These are phyloP conservation scores for Euphorbia peplus DNA, from an alignment of 345 rosid species.

Conservation along the genomic window DNA sequence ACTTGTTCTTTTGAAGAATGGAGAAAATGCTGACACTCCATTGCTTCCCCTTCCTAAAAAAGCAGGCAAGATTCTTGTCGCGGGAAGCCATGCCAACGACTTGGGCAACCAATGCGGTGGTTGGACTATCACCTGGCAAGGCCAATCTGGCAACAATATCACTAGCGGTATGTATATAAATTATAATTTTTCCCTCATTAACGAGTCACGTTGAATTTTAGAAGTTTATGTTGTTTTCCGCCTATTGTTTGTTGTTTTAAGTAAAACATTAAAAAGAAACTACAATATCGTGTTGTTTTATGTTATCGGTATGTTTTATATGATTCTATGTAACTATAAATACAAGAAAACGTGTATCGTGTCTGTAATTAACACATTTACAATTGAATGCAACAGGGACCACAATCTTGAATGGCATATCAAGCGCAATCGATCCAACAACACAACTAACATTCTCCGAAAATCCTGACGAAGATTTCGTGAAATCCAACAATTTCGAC, in stretches of 20 bases:
- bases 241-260: too few relatives aligned
- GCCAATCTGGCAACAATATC: conserved; percentile 48
- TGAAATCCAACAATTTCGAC: conserved; percentile 53
- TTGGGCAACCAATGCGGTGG: conserved; percentile 89
- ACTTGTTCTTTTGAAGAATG: conserved; percentile 70
- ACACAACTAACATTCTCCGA: conserved; percentile 47
- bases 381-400: conserved; percentile 38
- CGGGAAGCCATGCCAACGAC: conserved; percentile 79
- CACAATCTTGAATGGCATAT: conserved; percentile 52
- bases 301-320: too few relatives aligned
- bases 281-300: too few relatives aligned
- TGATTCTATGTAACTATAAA: too few relatives aligned
- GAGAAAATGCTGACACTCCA: conserved; percentile 43
- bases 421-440: conserved; percentile 34
- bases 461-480: conserved; percentile 47
- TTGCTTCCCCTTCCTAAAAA: conserved; percentile 69
- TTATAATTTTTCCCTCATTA: too few relatives aligned
- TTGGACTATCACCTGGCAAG: conserved; percentile 85
- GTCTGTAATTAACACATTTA: too few relatives aligned
- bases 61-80: conserved; percentile 54
- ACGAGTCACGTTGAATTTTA: too few relatives aligned
- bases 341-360: too few relatives aligned
- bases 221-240: too few relatives aligned
- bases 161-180: conserved; percentile 44
- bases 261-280: too few relatives aligned